These are phyloP conservation scores for Hypoxylon sp. DNA, from an alignment of 2,329 filamentous ascomycete genomes.

Conservation along the genomic window DNA sequence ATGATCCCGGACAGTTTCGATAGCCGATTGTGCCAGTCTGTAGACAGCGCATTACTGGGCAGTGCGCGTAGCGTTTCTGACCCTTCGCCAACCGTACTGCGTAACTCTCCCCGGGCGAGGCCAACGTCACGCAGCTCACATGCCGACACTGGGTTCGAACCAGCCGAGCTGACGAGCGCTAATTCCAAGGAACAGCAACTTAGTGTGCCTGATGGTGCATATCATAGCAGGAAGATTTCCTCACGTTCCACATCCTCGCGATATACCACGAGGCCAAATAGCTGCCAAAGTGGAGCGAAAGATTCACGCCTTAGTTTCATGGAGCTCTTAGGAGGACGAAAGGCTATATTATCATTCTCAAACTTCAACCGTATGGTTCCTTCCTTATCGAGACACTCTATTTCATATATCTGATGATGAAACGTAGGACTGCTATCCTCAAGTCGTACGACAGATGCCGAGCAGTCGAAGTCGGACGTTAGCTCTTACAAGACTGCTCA, in stretches of 20 bases:
- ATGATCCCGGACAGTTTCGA: conserved; percentile 12
- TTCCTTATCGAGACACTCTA: neutral
- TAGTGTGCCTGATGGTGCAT: conserved; percentile 1
- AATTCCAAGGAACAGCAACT: conserved; percentile 19
- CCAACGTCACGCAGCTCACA: neutral
- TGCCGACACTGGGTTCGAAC: neutral
- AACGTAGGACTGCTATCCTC: conserved; percentile 29
- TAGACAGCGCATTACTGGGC: neutral
- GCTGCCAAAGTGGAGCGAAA: conserved; percentile 34
- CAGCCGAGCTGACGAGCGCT: conserved; percentile 2
- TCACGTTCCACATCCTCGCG: conserved; percentile 42
- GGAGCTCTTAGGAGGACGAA: conserved; percentile 29
- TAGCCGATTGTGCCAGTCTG: neutral
- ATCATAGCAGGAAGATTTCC: conserved; percentile 27
- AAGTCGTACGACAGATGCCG: conserved; percentile 28
- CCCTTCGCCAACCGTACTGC: neutral
- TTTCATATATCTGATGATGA: neutral
- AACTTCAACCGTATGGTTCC: conserved; percentile 32
- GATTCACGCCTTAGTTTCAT: conserved; percentile 30
- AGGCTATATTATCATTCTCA: conserved; percentile 19
- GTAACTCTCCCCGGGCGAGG: neutral
- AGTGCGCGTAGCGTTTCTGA: neutral
- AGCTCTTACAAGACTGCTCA: conserved; percentile 44
- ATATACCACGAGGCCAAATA: conserved; percentile 38
- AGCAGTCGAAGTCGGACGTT: conserved; percentile 40